phyloP scores from a whole-genome alignment of 257 asterid genomes.

The Plantago ovata region DNA sequence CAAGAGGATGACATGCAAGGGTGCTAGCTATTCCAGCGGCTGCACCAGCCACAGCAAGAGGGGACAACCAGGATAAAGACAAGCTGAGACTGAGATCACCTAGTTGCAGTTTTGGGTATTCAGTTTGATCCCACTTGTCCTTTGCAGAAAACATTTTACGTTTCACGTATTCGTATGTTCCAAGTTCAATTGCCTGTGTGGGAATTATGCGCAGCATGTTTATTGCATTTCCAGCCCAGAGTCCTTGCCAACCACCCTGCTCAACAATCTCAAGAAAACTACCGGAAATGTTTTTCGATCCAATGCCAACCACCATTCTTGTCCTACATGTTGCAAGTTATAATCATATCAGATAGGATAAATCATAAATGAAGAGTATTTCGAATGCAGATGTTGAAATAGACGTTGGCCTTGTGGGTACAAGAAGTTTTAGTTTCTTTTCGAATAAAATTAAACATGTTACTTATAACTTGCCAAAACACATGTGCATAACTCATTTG shows the following conservation, averaged over 20 bases:
- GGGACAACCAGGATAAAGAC: slow-evolving; percentile 79
- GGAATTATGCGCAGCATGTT: slow-evolving; percentile 93
- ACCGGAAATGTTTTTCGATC: slow-evolving; percentile 67
- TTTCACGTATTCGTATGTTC: slow-evolving; percentile 85
- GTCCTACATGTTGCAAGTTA: slow-evolving; percentile 61
- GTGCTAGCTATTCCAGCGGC: slow-evolving; percentile 93
- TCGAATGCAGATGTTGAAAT: background rate
- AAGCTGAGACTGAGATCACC: slow-evolving; percentile 47
- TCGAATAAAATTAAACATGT: too few species aligned
- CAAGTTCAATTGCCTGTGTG: slow-evolving; percentile 93
- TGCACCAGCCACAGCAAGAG: slow-evolving; percentile 91
- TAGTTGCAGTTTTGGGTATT: slow-evolving; percentile 43
- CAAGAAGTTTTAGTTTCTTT: too few species aligned
- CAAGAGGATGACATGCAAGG: slow-evolving; percentile 93
- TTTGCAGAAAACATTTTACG: slow-evolving; percentile 70
- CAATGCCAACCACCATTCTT: slow-evolving; percentile 94
- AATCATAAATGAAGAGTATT: background rate
- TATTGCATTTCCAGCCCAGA: slow-evolving; percentile 93
- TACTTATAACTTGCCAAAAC: too few species aligned
- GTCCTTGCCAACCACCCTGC: slow-evolving; percentile 91
- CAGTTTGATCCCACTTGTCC: slow-evolving; percentile 55
- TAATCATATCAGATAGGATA: slow-evolving; percentile 21
- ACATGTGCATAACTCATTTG: too few species aligned
- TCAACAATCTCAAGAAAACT: slow-evolving; percentile 76
- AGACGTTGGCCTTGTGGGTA: background rate